Evolutionary conservation across 768 basidiomycete species (phyloP).

Genomic region (Tulasnella sp.): DNA sequence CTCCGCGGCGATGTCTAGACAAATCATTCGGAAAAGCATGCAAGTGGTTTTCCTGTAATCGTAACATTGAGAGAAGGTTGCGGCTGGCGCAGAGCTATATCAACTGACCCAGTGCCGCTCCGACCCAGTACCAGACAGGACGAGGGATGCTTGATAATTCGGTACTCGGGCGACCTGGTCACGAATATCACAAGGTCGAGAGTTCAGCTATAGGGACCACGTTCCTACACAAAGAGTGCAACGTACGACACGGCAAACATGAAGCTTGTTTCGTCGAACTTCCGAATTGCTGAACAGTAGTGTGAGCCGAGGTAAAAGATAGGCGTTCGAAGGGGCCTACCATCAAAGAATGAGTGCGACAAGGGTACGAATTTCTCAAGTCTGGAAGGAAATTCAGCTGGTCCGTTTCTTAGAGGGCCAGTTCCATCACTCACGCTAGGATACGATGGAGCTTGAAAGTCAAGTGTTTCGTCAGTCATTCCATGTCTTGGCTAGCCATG

Average conservation of each 20-base stretch:
- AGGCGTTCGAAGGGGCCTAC: background rate
- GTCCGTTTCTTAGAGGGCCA: too few species aligned
- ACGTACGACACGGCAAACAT: constrained; percentile 38
- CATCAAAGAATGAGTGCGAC: constrained; percentile 37
- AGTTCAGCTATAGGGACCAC: background rate
- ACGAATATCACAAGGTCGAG: background rate
- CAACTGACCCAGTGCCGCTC: constrained; percentile 64
- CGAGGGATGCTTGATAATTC: constrained; percentile 54
- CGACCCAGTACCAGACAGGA: constrained; percentile 67
- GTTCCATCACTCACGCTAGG: background rate
- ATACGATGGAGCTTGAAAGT: background rate
- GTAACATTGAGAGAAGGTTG: too few species aligned
- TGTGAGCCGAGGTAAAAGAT: background rate
- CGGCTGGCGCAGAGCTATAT: background rate
- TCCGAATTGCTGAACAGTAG: constrained; percentile 44
- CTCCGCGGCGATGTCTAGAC: background rate
- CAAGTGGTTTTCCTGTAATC: constrained; percentile 27
- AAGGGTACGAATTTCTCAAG: constrained; percentile 49
- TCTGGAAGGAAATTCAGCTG: constrained; percentile 27
- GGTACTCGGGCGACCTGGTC: constrained; percentile 45
- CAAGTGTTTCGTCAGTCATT: too few species aligned
- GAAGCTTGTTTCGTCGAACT: constrained; percentile 44
- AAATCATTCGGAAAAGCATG: constrained; percentile 26
- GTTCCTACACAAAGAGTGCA: background rate
- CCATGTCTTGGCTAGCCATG: background rate